Evolutionary conservation across 2,329 filamentous ascomycete genomes (phyloP).

Genomic region (Penicillium verrucosum): DNA sequence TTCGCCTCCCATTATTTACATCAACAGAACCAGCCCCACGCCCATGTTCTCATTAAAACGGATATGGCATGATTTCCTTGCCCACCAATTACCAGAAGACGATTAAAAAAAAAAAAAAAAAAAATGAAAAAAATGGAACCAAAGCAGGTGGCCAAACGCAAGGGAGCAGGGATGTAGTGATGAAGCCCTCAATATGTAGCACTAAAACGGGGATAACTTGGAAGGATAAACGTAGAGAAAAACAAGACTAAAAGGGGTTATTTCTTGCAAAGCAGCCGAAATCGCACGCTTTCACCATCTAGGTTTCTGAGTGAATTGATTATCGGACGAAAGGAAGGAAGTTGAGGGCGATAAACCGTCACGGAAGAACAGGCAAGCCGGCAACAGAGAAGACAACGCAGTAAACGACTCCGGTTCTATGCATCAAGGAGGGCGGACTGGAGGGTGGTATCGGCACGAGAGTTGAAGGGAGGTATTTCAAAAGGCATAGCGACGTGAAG

Average conservation of each 20-base stretch:
- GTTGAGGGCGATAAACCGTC: conserved; percentile 16
- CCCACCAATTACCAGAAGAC: conserved; percentile 20
- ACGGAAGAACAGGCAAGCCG: conserved; percentile 18
- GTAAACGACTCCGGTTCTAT: conserved; percentile 40
- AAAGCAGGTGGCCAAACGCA: conserved; percentile 10
- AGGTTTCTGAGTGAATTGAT: conserved; percentile 27
- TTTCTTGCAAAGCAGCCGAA: conserved; percentile 18
- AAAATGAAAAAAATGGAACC: conserved; percentile 8
- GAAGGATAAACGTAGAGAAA: conserved; percentile 10
- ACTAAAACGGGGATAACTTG: conserved; percentile 8
- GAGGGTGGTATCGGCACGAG: conserved; percentile 25
- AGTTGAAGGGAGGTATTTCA: conserved; percentile 20
- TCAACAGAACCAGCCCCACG: conserved; percentile 28
- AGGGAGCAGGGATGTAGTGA: conserved; percentile 16
- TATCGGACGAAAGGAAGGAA: conserved; percentile 18
- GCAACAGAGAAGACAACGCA: conserved; percentile 27
- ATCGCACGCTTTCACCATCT: conserved; percentile 31
- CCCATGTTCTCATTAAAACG: conserved; percentile 37
- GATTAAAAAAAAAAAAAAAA: conserved; percentile 11
- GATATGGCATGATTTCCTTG: conserved; percentile 29
- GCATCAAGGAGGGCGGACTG: conserved; percentile 29
- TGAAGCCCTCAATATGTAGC: conserved; percentile 5
- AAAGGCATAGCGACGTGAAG: conserved; percentile 30
- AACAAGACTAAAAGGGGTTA: conserved; percentile 23
- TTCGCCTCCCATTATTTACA: conserved; percentile 35